phyloP scores from a whole-genome alignment of 2,329 filamentous ascomycete genomes.

The Colletotrichum truncatum region DNA sequence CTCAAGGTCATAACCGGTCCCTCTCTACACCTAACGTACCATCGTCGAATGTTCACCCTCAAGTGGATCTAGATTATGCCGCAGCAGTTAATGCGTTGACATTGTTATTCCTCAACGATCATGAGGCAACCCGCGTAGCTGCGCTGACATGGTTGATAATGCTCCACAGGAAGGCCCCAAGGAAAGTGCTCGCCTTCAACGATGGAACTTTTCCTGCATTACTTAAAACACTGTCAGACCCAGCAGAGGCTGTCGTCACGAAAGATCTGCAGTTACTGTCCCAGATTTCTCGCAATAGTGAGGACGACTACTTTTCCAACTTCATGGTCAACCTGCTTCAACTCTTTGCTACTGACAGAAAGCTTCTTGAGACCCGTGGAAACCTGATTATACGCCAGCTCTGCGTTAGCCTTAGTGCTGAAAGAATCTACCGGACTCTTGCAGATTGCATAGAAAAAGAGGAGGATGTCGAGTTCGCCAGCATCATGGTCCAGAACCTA shows the following conservation, averaged over 20 bases:
- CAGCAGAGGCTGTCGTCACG: conserved; percentile 93
- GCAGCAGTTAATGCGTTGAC: conserved; percentile 94
- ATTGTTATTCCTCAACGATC: conserved; percentile 92
- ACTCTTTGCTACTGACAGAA: conserved; percentile 92
- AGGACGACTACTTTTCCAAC: conserved; percentile 96
- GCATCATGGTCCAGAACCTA: conserved; percentile 99
- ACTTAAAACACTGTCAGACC: conserved; percentile 95
- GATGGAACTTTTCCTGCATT: conserved; percentile 96
- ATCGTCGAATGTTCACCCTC: conserved; percentile 49
- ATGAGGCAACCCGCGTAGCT: conserved; percentile 93
- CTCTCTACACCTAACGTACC: conserved; percentile 56
- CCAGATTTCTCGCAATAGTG: conserved; percentile 95
- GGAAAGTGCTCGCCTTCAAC: conserved; percentile 93
- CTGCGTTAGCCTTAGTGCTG: conserved; percentile 90
- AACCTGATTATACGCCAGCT: conserved; percentile 97
- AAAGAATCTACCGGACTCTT: conserved; percentile 93
- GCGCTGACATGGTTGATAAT: conserved; percentile 97
- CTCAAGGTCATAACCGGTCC: conserved; percentile 51
- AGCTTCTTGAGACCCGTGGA: conserved; percentile 88
- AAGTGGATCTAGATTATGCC: conserved; percentile 90
- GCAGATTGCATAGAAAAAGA: conserved; percentile 98
- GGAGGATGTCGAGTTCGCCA: conserved; percentile 97
- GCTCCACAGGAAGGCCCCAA: conserved; percentile 93
- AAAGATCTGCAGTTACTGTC: conserved; percentile 93
- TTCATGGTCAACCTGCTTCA: conserved; percentile 98